phyloP scores from a whole-genome alignment of 2,329 filamentous ascomycete species.

The Diaporthe sp. region DNA sequence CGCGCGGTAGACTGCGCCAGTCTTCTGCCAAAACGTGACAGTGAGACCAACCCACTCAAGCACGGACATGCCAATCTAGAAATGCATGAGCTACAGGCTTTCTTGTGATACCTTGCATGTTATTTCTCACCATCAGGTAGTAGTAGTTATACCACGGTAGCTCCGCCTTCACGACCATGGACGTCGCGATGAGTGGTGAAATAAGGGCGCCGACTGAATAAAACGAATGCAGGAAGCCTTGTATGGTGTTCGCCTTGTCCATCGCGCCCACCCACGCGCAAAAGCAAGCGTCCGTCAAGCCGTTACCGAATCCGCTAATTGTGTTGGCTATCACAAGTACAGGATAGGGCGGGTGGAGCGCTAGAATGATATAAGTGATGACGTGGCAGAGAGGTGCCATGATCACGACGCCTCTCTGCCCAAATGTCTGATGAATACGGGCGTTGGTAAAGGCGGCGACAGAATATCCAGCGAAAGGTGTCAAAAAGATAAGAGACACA shows the following conservation, averaged over 20 bases:
- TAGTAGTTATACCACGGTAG: constrained; percentile 81
- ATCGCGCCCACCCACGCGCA: constrained; percentile 78
- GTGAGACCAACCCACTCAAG: constrained; percentile 67
- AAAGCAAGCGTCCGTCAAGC: constrained; percentile 72
- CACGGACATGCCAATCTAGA: constrained; percentile 61
- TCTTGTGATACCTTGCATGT: background rate
- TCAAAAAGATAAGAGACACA: constrained; percentile 75
- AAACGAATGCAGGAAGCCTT: constrained; percentile 78
- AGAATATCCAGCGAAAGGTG: constrained; percentile 75
- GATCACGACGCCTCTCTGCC: constrained; percentile 79
- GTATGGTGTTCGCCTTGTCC: constrained; percentile 78
- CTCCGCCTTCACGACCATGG: constrained; percentile 74
- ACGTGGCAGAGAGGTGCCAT: constrained; percentile 74
- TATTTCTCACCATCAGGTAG: constrained; percentile 70
- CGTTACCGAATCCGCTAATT: constrained; percentile 78
- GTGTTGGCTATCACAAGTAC: constrained; percentile 75
- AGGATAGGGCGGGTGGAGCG: constrained; percentile 77
- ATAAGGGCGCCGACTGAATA: constrained; percentile 81
- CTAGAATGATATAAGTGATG: constrained; percentile 73
- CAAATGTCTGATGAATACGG: constrained; percentile 71
- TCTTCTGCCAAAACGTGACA: constrained; percentile 70
- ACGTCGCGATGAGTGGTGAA: constrained; percentile 77
- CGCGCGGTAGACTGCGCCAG: constrained; percentile 41
- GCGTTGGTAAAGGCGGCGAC: constrained; percentile 75
- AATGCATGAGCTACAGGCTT: background rate